Base-by-base conservation (phyloP, 2,329 filamentous ascomycete species). In the Xylaria sp. region DNA sequence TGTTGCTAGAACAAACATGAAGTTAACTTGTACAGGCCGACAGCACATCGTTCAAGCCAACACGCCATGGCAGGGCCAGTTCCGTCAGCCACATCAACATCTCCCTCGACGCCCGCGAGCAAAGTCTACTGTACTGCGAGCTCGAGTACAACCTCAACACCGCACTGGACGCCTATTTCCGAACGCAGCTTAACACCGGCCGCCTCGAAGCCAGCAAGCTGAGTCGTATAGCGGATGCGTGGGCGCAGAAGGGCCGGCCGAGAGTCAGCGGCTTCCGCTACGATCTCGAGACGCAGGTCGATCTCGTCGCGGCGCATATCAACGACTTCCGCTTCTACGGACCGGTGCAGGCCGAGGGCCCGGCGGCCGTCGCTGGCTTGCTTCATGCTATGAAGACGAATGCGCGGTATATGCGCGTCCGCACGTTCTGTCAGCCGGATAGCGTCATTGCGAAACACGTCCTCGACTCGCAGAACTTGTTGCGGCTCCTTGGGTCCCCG, bases 261-360 rank as follows among this genome's bases (percentile, higher is more conserved):
- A 80, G 78, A 58, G 84, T 87, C 8, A 73, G 84, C 21, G 82
- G 83, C 12, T 87, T 87, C 71, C 82, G 84, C 17, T 87, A 85
- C 71, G 84, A 88, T 63, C 72, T 87, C 2, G 84, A 87, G 74
- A 87, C 84, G 0, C 85, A 87, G 73, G 70, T 87, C n/a, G 83
- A 85, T 11, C 78, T 88, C 11, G 72, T 87, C 21, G 70, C 73
- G 15, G 70, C 82, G 8, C 85, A 87, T 65, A 71, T 80, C 28
- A 72, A 80, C 9, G 79, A 82, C 21, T 87, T 88, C 69, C 79
- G 79, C 35, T 87, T 87, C 73, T 82, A 83, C 68, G 83, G 83
- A 33, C 78, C 78, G 2, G 74, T 77, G 9, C 79, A 83, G 57
- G 76, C 76, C 25, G 47, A 64, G 31, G 76, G 80, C 50, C 71